A percentile compares a stretch with the other conserved stretches of the same genome.
Conservation (phyloP, 2,329 filamentous ascomycete species). For the Aurifilum marmelostoma region DNA sequence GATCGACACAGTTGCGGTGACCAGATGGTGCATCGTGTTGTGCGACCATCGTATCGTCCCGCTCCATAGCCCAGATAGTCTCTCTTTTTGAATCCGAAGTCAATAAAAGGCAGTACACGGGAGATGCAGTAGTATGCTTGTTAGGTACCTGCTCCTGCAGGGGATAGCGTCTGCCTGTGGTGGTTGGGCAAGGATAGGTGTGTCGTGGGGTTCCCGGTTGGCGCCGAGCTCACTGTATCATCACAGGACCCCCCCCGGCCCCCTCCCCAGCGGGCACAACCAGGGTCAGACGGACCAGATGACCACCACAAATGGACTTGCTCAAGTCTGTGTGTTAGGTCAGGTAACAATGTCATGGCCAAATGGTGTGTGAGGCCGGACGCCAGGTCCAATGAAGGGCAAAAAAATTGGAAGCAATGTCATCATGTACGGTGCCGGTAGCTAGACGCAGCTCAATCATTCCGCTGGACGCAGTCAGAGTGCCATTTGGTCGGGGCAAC, state of each 20-base stretch:
- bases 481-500: conserved; percentile 35
- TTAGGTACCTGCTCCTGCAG: too few species aligned
- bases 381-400: conserved; percentile 45
- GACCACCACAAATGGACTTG: conserved; percentile 40
- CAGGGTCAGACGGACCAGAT: conserved; percentile 43
- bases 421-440: conserved; percentile 43
- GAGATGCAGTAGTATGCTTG: too few species aligned
- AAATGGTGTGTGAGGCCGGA: conserved; percentile 47
- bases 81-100: background rate
- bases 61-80: background rate
- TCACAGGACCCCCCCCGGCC: background rate
- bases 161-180: background rate
- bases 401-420: conserved; percentile 46
- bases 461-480: background rate
- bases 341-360: too few species aligned
- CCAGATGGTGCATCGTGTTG: background rate
- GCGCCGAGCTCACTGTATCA: background rate
- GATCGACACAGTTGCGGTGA: background rate
- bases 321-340: conserved; percentile 42
- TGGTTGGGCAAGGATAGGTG: background rate
- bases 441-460: conserved; percentile 34
- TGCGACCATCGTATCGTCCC: background rate
- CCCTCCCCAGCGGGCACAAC: background rate
- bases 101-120: too few species aligned
- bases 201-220: background rate